These are phyloP conservation scores for Allomyces macrogynus DNA, from an alignment of 192 early-diverging fungal species.

Conservation along the genomic window DNA sequence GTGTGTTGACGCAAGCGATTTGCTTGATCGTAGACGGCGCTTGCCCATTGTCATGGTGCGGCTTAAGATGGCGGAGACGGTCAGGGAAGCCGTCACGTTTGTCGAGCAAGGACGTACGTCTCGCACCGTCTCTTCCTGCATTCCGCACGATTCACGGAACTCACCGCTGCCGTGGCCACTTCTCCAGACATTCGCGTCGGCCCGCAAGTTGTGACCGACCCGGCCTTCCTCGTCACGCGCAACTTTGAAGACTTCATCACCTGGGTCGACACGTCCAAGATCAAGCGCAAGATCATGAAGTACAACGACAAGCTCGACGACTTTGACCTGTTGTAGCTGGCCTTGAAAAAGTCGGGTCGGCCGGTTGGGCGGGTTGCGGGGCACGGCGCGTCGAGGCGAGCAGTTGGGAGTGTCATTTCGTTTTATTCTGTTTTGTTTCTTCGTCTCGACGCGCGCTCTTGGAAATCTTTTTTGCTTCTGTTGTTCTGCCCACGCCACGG, in stretches of 20 bases:
- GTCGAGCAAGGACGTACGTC: constrained; percentile 67
- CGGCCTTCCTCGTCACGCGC: constrained; percentile 64
- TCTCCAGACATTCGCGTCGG: constrained; percentile 61
- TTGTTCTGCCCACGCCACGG: no score
- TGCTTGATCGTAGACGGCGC: constrained; percentile 29
- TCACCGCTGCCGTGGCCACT: no score
- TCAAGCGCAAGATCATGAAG: constrained; percentile 89
- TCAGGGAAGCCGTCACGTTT: constrained; percentile 70
- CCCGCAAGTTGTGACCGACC: constrained; percentile 72
- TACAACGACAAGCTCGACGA: constrained; percentile 84
- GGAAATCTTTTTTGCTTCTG: no score
- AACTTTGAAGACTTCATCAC: constrained; percentile 94
- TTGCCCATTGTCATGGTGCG: constrained; percentile 82
- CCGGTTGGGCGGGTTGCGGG: no score
- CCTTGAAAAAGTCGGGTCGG: no score
- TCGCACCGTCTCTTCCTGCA: no score
- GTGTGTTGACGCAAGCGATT: neutral
- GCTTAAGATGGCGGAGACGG: constrained; percentile 86
- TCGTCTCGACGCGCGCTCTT: no score
- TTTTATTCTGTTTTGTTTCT: no score
- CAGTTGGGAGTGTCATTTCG: no score
- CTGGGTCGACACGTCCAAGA: constrained; percentile 91
- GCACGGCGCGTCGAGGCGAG: no score
- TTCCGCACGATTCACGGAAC: no score
- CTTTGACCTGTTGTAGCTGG: constrained; percentile 53